Conservation (phyloP, 805 yeast species). For the Pichia eremophila region DNA sequence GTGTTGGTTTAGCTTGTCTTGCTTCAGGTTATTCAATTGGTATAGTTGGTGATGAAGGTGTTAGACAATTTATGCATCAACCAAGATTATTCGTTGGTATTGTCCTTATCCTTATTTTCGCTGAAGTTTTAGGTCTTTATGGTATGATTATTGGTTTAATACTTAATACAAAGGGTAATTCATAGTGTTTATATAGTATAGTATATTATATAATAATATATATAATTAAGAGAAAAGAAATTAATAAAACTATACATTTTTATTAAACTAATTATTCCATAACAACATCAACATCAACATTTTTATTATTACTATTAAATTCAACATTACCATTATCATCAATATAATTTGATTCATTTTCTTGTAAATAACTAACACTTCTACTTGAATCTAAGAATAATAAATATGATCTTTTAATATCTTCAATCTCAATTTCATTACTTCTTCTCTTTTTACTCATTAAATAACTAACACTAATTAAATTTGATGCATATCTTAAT, state of each 20-base stretch:
- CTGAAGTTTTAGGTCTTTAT: conserved; percentile 91
- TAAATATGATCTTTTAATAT: conserved; percentile 74
- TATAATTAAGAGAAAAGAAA: too few relatives aligned
- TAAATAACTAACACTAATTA: conserved; percentile 83
- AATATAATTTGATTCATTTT: conserved; percentile 45
- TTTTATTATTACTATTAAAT: conserved; percentile 19
- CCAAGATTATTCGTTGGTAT: conserved; percentile 96
- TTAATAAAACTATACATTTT: too few relatives aligned
- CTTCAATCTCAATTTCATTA: conserved; percentile 53
- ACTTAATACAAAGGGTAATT: conserved; percentile 80
- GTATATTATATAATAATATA: too few relatives aligned
- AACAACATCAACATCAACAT: background rate
- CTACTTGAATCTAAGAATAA: conserved; percentile 82
- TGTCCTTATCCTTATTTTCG: conserved; percentile 94
- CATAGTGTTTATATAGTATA: conserved; percentile 22
- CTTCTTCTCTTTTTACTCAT: conserved; percentile 68
- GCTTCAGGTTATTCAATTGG: conserved; percentile 98
- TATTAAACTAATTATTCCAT: too few relatives aligned
- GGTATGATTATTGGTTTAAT: conserved; percentile 95
- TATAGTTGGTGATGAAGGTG: conserved; percentile 99
- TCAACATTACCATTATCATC: conserved; percentile 71
- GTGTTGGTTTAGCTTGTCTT: conserved; percentile 93
- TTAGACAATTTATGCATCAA: conserved; percentile 94
- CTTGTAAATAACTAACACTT: conserved; percentile 61
- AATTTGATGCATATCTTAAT: conserved; percentile 84